phyloP scores from a whole-genome alignment of 1,139 yeast genomes.

The Candida labiduridarum region DNA sequence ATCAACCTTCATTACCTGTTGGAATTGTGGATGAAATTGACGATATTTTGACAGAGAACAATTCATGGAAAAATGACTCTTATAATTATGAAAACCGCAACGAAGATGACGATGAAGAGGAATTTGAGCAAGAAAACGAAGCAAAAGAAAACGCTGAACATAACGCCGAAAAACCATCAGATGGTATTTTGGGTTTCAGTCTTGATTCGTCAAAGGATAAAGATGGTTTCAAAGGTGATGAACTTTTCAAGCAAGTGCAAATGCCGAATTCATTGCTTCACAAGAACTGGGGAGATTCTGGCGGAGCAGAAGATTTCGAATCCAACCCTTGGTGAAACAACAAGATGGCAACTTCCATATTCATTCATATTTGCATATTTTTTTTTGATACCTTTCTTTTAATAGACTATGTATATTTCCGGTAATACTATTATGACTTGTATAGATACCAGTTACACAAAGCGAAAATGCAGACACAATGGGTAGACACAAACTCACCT shows the following conservation, averaged over 20 bases:
- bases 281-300: conserved; percentile 49
- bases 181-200: background rate
- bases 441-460: background rate
- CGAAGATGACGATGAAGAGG: conserved; percentile 17
- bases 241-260: conserved; percentile 50
- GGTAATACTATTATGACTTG: too few species aligned
- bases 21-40: conserved; percentile 64
- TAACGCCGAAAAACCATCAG: background rate
- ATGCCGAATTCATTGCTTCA: conserved; percentile 56
- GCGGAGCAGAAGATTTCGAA: conserved; percentile 43
- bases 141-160: conserved; percentile 12
- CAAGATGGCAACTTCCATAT: background rate
- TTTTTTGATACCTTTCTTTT: background rate
- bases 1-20: conserved; percentile 65
- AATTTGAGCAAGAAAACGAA: conserved; percentile 16
- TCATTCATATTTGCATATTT: background rate
- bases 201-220: background rate
- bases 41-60: conserved; percentile 47
- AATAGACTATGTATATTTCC: conserved; percentile 1
- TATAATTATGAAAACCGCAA: conserved; percentile 35
- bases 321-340: conserved; percentile 48
- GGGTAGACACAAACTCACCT: background rate
- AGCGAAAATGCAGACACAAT: background rate
- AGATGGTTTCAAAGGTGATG: conserved; percentile 43
- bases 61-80: conserved; percentile 34